Evolutionary conservation across 1,284 basidiomycete species (phyloP).

Genomic region (Hortiboletus rubellus): DNA sequence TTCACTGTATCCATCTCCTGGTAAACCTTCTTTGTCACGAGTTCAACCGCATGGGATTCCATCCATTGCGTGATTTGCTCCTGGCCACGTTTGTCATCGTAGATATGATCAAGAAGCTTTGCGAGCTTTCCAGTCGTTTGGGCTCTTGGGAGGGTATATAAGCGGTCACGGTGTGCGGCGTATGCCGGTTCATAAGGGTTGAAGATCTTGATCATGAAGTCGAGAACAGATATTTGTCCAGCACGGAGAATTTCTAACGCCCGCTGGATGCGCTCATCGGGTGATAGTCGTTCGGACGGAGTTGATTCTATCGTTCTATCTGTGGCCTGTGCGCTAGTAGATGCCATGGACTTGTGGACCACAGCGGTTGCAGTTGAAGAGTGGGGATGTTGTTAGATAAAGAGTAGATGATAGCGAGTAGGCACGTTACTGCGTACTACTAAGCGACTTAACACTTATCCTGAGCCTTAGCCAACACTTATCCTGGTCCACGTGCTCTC

Average conservation of each 20-base stretch:
- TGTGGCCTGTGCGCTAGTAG: background rate
- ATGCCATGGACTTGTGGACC: background rate
- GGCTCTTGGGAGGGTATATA: background rate
- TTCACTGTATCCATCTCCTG: background rate
- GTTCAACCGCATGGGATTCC: background rate
- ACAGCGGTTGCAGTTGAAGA: no score
- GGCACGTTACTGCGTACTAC: no score
- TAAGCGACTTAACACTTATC: no score
- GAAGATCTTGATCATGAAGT: background rate
- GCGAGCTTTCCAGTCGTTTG: background rate
- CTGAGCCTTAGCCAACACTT: no score
- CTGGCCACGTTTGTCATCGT: background rate
- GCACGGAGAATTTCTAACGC: background rate
- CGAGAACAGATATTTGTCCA: background rate
- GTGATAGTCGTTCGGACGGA: background rate
- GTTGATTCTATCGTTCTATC: background rate
- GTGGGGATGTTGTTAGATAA: no score
- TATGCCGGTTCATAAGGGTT: background rate
- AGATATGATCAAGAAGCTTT: background rate
- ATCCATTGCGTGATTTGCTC: background rate
- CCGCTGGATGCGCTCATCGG: background rate
- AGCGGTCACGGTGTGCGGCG: background rate
- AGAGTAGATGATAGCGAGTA: no score
- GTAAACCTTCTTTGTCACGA: background rate
- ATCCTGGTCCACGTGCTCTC: no score